These are phyloP conservation scores for Saccharomycopsis hybrid DNA, from an alignment of 1,139 yeast species.

Conservation along the genomic window DNA sequence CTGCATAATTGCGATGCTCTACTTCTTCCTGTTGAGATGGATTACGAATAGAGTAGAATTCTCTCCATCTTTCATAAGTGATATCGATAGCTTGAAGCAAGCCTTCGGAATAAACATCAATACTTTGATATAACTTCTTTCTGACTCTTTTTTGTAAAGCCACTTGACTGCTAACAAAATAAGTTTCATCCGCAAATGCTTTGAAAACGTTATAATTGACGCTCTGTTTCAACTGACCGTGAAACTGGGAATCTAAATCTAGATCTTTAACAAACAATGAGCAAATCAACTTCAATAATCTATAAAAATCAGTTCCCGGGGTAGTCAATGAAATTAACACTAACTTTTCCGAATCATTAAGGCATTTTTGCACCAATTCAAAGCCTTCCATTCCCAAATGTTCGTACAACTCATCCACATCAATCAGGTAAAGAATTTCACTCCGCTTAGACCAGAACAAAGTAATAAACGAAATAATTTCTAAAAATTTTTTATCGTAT, in stretches of 20 bases:
- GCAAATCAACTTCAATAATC: conserved; percentile 45
- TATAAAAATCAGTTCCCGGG: conserved; percentile 51
- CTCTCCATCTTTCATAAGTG: conserved; percentile 50
- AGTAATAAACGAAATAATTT: conserved; percentile 22
- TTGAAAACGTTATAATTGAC: conserved; percentile 43
- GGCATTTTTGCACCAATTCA: conserved; percentile 26
- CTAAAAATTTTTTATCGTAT: conserved; percentile 23
- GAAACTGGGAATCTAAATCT: conserved; percentile 27
- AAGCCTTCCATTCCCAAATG: conserved; percentile 24
- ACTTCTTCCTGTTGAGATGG: conserved; percentile 28
- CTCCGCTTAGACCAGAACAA: conserved; percentile 30
- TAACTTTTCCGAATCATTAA: conserved; percentile 38
- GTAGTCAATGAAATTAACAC: conserved; percentile 47
- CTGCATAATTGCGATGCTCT: conserved; percentile 55
- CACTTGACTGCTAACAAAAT: conserved; percentile 66
- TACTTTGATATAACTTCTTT: conserved; percentile 43
- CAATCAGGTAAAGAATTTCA: conserved; percentile 27
- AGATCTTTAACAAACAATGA: conserved; percentile 40
- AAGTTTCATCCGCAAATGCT: conserved; percentile 47
- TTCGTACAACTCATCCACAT: conserved; percentile 23
- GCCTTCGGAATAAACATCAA: conserved; percentile 55
- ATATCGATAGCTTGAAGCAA: conserved; percentile 56
- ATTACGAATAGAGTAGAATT: conserved; percentile 27
- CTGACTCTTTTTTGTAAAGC: conserved; percentile 67
- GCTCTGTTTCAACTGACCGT: conserved; percentile 28